phyloP scores from a whole-genome alignment of 257 asterid species.

The Ophiorrhiza pumila region DNA sequence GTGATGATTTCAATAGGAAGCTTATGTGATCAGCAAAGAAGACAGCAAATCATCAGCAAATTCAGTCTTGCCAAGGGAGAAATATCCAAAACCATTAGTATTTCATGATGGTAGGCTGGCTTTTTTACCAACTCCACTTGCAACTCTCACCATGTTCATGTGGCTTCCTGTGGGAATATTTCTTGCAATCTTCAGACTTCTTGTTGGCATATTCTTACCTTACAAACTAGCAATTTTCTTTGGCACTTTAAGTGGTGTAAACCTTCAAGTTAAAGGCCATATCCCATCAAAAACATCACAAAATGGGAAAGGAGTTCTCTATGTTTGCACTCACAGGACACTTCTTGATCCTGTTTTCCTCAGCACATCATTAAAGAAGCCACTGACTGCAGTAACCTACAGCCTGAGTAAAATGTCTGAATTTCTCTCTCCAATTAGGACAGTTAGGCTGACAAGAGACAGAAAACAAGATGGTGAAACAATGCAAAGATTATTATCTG shows the following conservation, averaged over 20 bases:
- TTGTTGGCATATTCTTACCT: constrained; percentile 55
- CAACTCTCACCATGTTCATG: constrained; percentile 62
- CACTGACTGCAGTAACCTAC: constrained; percentile 82
- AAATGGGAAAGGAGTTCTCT: constrained; percentile 51
- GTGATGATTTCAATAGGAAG: constrained; percentile 48
- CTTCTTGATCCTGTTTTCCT: constrained; percentile 81
- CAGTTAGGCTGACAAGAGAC: constrained; percentile 64
- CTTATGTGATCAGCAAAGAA: constrained; percentile 52
- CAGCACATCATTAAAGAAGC: constrained; percentile 42
- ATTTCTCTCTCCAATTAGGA: constrained; percentile 63
- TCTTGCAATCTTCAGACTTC: constrained; percentile 50
- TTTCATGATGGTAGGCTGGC: constrained; percentile 94
- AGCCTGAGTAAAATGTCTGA: constrained; percentile 88
- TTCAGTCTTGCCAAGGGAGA: constrained; percentile 46
- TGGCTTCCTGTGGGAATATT: constrained; percentile 76
- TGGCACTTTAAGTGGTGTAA: constrained; percentile 47
- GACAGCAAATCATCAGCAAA: constrained; percentile 30
- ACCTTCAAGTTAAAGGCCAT: constrained; percentile 35
- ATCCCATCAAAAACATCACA: constrained; percentile 14
- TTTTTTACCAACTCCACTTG: constrained; percentile 72
- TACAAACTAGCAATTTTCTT: constrained; percentile 39
- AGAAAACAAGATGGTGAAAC: constrained; percentile 48
- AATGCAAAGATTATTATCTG: constrained; percentile 50
- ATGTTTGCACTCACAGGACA: constrained; percentile 82
- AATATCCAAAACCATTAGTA: constrained; percentile 75